Percentiles rank a stretch among this genome's conserved stretches.
phyloP scores from a whole-genome alignment of 495 filamentous ascomycete species.

The Staphylotrichum tortipilum region DNA sequence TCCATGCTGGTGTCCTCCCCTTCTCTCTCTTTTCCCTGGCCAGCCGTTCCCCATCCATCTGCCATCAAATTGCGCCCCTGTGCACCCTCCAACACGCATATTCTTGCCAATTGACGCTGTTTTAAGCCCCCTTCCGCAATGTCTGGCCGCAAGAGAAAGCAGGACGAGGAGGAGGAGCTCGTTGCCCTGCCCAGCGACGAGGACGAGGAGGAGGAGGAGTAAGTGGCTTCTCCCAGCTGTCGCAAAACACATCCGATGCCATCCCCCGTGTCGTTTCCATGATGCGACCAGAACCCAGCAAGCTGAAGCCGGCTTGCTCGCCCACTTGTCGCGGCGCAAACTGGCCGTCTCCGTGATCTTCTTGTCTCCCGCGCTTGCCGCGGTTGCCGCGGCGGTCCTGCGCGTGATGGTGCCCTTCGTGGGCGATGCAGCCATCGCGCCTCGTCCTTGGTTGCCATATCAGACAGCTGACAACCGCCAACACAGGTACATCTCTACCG shows the following conservation, averaged over 20 bases:
- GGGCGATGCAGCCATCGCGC: too few species aligned
- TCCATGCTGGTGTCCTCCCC: conserved; percentile 22
- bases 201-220: conserved; percentile 49
- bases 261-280: conserved; percentile 6
- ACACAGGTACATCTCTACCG: conserved; percentile 28
- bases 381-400: too few species aligned
- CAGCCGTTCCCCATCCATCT: conserved; percentile 9
- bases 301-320: conserved; percentile 1
- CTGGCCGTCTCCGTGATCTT: background rate
- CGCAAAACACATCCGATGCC: conserved; percentile 3
- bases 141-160: conserved; percentile 41
- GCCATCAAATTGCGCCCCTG: conserved; percentile 18
- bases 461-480: conserved; percentile 9
- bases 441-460: too few species aligned
- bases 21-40: conserved; percentile 16
- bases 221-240: conserved; percentile 23
- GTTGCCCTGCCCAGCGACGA: conserved; percentile 43
- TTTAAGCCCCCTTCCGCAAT: conserved; percentile 23
- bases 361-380: background rate
- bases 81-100: conserved; percentile 5
- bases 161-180: conserved; percentile 45
- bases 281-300: conserved; percentile 16
- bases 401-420: too few species aligned
- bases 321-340: conserved; percentile 24
- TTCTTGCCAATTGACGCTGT: conserved; percentile 17